These are phyloP conservation scores for Elsinoe fawcettii DNA, from an alignment of 2,329 filamentous ascomycete species.

Conservation along the genomic window DNA sequence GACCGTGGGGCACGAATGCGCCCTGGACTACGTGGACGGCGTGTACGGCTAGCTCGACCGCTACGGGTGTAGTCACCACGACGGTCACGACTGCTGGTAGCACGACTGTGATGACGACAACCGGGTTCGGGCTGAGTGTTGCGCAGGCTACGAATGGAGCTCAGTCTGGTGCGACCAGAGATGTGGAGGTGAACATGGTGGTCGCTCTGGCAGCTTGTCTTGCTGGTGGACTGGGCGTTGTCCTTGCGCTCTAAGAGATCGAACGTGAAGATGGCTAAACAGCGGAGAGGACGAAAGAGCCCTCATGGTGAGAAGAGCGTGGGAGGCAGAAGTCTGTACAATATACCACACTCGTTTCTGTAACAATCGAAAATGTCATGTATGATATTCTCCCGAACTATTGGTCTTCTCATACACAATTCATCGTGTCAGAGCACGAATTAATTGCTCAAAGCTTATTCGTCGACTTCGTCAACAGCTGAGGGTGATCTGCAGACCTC, in stretches of 20 bases:
- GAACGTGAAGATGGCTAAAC: not conserved
- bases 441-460: not conserved
- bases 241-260: not conserved
- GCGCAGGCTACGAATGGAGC: slow-evolving; percentile 22
- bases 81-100: slow-evolving; percentile 26
- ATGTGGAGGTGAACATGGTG: not conserved
- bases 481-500: not conserved
- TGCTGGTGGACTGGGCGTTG: not conserved
- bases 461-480: not conserved
- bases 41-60: slow-evolving; percentile 28
- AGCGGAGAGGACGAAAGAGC: no score
- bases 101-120: slow-evolving; percentile 20
- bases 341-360: not conserved
- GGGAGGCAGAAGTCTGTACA: not conserved
- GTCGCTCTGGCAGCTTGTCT: not conserved
- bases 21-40: slow-evolving; percentile 32
- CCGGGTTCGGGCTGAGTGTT: slow-evolving; percentile 27
- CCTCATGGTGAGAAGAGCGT: no score
- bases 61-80: slow-evolving; percentile 24
- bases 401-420: no score
- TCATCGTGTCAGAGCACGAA: not conserved
- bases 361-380: not conserved
- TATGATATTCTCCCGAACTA: no score
- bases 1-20: slow-evolving; percentile 25
- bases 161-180: not conserved